A percentile compares a stretch with the other conserved stretches of the same genome.
These are phyloP conservation scores for Sclerotinia borealis DNA, from an alignment of 2,329 filamentous ascomycete genomes.

Conservation along the genomic window DNA sequence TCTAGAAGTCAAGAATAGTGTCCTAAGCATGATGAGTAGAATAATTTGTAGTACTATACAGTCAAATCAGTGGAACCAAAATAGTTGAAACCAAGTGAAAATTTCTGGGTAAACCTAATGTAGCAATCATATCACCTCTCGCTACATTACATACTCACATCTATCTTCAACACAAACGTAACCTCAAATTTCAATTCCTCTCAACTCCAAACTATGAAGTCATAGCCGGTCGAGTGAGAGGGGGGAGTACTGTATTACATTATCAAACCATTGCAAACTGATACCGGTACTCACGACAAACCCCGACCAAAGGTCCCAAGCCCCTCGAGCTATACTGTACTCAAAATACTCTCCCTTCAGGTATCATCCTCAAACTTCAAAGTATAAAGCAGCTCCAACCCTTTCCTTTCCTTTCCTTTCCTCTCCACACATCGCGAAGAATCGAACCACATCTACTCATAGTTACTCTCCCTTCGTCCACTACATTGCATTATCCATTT, in stretches of 20 bases:
- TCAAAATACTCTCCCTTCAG: background rate
- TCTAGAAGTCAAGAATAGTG: background rate
- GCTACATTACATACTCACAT: no score
- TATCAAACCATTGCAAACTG: background rate
- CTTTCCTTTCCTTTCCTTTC: background rate
- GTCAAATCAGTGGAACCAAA: no score
- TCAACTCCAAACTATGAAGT: background rate
- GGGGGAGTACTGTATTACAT: background rate
- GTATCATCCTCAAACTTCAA: background rate
- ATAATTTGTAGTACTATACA: no score
- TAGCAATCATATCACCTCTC: no score
- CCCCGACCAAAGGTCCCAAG: background rate
- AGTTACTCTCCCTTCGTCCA: no score
- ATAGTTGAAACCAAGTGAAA: no score
- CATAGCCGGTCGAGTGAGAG: background rate
- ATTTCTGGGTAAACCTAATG: no score
- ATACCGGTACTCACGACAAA: background rate
- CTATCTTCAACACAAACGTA: no score
- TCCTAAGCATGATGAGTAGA: no score
- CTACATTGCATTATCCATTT: no score
- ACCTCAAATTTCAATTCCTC: background rate
- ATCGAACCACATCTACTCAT: background rate
- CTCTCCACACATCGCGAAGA: background rate
- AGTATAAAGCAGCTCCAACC: background rate
- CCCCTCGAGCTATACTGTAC: background rate